Base-by-base conservation (phyloP, 179 eudicot genomes). In the Pouteria campechiana region DNA sequence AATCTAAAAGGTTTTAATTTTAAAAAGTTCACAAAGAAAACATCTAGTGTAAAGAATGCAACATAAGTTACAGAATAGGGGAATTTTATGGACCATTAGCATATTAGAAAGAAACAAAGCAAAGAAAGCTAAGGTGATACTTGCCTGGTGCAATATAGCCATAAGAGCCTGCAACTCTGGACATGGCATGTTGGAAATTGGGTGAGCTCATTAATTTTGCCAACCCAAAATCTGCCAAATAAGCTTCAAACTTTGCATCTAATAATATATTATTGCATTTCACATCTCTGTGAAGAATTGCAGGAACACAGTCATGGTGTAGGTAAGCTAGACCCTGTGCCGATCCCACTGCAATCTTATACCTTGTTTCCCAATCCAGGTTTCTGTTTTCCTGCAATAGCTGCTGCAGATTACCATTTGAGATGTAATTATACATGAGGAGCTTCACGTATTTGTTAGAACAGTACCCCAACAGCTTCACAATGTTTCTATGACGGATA, bases 61-160 rank as follows among this genome's bases (percentile, higher is more conserved):
- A n/a, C n/a, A n/a, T n/a, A n/a, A n/a, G n/a, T n/a, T n/a, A n/a
- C n/a, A n/a, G n/a, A n/a, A n/a, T n/a, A n/a, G n/a, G n/a, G n/a
- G n/a, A n/a, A n/a, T n/a, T n/a, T n/a, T n/a, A n/a, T n/a, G n/a
- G n/a, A n/a, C n/a, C n/a, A n/a, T 3, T 3, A 43, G 18, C 1
- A 9, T 8, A 2, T 40, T 21, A 10, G 6, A 17, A 35, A 44
- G 23, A 44, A 0, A 43, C 5, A 25, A n/a, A 14, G 4, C 14
- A 35, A 16, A 8, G 15, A 7, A 33, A 40, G 7, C 37, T 36
- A 8, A 37, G 12, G 16, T 15, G 18, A 19, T 3, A 53, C 64
- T 67, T 20, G 79, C 93, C 88, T 8, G 93, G 93, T 42, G 93
- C 93, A 32, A 82, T 82, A 42, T 82, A 82, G 12, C 93, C 93